phyloP scores from a whole-genome alignment of 768 basidiomycete genomes.

The Baorangia bicolor region DNA sequence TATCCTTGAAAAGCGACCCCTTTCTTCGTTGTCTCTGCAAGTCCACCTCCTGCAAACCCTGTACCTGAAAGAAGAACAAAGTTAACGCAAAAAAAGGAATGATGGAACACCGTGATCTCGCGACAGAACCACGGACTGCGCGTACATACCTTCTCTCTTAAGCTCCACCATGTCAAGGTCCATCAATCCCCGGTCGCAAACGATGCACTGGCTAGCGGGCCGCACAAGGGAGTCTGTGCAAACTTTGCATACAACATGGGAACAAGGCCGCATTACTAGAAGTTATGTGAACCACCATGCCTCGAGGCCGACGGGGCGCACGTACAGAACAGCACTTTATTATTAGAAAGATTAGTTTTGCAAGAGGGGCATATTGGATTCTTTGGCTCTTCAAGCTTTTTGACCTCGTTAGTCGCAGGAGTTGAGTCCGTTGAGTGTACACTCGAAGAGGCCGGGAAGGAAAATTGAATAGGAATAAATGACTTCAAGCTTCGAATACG shows the following conservation, averaged over 20 bases:
- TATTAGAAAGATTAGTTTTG: conserved; percentile 83
- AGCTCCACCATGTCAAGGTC: conserved; percentile 80
- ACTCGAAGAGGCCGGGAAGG: conserved; percentile 43
- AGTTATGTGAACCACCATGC: not conserved
- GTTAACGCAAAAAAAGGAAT: not conserved
- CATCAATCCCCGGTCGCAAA: conserved; percentile 69
- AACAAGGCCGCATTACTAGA: conserved; percentile 80
- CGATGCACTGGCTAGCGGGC: conserved; percentile 77
- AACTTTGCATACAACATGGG: conserved; percentile 88
- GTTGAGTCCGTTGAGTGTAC: conserved; percentile 40
- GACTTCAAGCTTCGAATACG: conserved; percentile 64
- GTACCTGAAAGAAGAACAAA: conserved; percentile 54
- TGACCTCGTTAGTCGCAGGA: conserved; percentile 35
- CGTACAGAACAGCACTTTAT: conserved; percentile 65
- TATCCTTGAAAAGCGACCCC: conserved; percentile 88
- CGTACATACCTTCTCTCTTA: conserved; percentile 76
- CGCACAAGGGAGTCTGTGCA: conserved; percentile 87
- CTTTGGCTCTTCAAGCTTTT: conserved; percentile 50
- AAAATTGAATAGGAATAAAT: conserved; percentile 79
- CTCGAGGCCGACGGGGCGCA: conserved; percentile 5
- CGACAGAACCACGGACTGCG: not conserved
- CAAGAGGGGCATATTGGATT: conserved; percentile 85
- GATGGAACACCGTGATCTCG: not conserved
- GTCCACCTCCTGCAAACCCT: conserved; percentile 91
- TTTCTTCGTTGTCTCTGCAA: conserved; percentile 80